Base-by-base conservation (phyloP, 352 stramenopile species). In the Phytophthora pisi region DNA sequence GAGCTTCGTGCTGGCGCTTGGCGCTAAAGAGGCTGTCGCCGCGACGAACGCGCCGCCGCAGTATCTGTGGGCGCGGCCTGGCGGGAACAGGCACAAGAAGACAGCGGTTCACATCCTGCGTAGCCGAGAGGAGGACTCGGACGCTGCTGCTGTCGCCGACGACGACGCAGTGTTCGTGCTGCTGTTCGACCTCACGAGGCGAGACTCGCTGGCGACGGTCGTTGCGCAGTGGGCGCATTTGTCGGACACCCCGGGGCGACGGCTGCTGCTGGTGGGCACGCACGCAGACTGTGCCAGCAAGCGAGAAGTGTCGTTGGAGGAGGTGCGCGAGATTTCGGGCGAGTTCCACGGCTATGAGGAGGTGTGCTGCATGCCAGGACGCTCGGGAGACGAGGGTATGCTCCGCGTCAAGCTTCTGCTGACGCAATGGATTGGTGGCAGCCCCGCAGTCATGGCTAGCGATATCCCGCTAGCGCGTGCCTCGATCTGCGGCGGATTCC, bases 341-440 rank as follows among this genome's bases (percentile, higher is more conserved):
- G 78, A 86, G 13, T 90, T 87, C 47, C 72, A 89, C 57, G 75
- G 68, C 13, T 92, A 86, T 52, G 74, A 83, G 7, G 86, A 93
- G 53, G 74, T 89, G 7, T 81, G 73, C 54, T 77, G 72, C 30
- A 51, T 66, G 31, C 40, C 30, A 13, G 36, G 26, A 1, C 45
- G 53, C 31, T 51, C 57, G 16, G 68, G 50, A 7, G 62, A 74
- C 6, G 57, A 78, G 26, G 64, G 61, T 9, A 74, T 75, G 34
- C 50, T 55, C 13, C 58, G 51, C 28, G 64, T 75, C 2, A 61
- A 75, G 57, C 64, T 64, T 4, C 64, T 51, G 30, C 63, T 76
- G 18, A 38, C 57, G 0, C 64, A 80, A 34, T 78, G 73, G 61
- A 74, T 63, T 5, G 51, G 13, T 30, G 53, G 55, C 36, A 59